Base-by-base conservation (phyloP, 2,329 filamentous ascomycete genomes). In the Aphanoascus verrucosus region DNA sequence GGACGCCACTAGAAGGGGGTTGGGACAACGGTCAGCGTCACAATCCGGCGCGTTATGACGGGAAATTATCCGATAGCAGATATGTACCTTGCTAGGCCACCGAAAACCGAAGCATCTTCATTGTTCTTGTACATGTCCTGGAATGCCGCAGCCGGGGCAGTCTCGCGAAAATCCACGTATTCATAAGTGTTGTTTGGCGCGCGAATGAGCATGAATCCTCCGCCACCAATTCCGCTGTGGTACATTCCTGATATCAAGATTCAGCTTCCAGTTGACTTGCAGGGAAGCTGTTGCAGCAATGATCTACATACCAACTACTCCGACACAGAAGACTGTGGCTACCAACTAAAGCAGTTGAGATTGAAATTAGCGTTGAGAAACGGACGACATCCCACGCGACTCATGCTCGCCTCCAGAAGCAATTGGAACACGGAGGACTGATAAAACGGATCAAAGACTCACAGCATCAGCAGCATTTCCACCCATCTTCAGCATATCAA, bases 81-180 rank as follows among this genome's bases (percentile, higher is more conserved):
- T 19, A 45, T 63, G 15, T 66, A 76, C 74, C 74, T 77, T 52
- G 86, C 84, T 32, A 94, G 70, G 0, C 88, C 89, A 2, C 87
- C 86, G 28, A 73, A 74, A 1, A 91, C 73, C 52, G 86, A 89
- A 1, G 78, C 81, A 1, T 76, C 68, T 0, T 77, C 74, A 58
- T 93, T 84, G 52, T 82, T 81, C 55, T 80, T 76, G 67, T 85
- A 97, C 91, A 97, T 97, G 62, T 94, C 81, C 67, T 89, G 76
- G 59, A 77, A 83, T 0, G 89, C 86, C 0, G 87, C 86, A 0
- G 84, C 85, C 0, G 91, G 91, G 0, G 91, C 91, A 0, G 85
- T 82, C 67, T 97, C 91, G 45, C 91, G 78, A 64, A 94, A 97
- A 69, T 97, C 91, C 60, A 97, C 82, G 55, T 84, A 83, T 64